Percentiles rank a stretch among this genome's conserved stretches.
phyloP scores from a whole-genome alignment of 192 early-diverging fungal genomes.

The Coemansia sp. region DNA sequence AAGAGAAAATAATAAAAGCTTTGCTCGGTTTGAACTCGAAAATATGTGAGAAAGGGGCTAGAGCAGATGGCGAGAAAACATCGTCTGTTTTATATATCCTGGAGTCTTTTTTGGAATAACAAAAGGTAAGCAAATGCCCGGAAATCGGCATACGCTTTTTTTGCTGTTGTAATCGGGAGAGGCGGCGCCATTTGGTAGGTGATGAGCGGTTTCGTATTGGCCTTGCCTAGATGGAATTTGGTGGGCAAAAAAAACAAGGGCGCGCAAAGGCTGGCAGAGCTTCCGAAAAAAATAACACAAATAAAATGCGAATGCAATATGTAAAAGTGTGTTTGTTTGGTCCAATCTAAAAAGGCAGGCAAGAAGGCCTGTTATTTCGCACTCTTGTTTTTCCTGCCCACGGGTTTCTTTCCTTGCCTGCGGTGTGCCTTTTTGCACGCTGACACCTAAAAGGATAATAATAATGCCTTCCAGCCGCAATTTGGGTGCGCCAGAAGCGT shows the following conservation, averaged over 20 bases:
- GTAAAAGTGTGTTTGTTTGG: conserved; percentile 6
- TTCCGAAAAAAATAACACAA: neutral
- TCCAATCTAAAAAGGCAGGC: neutral
- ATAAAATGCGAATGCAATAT: conserved; percentile 1
- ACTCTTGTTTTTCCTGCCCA: neutral
- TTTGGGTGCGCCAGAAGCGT: no score
- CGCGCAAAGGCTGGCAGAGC: neutral
- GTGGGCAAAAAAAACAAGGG: neutral
- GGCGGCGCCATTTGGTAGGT: neutral
- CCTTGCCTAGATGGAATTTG: conserved; percentile 5
- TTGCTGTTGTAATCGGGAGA: conserved; percentile 1
- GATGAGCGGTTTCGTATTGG: conserved; percentile 5
- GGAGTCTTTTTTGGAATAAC: neutral
- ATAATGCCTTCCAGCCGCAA: no score
- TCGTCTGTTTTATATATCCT: conserved; percentile 13
- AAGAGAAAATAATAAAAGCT: conserved; percentile 6
- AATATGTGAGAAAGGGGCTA: neutral
- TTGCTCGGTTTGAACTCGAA: conserved; percentile 2
- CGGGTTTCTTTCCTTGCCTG: neutral
- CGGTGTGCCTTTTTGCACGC: no score
- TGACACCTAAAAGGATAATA: no score
- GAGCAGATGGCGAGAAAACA: conserved; percentile 7
- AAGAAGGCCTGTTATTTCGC: no score
- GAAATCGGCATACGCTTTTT: conserved; percentile 8
- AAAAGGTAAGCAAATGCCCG: neutral